A percentile compares a stretch with the other conserved stretches of the same genome.
Evolutionary conservation across 768 basidiomycete genomes (phyloP).

Genomic region (Naematelia aurantialba): DNA sequence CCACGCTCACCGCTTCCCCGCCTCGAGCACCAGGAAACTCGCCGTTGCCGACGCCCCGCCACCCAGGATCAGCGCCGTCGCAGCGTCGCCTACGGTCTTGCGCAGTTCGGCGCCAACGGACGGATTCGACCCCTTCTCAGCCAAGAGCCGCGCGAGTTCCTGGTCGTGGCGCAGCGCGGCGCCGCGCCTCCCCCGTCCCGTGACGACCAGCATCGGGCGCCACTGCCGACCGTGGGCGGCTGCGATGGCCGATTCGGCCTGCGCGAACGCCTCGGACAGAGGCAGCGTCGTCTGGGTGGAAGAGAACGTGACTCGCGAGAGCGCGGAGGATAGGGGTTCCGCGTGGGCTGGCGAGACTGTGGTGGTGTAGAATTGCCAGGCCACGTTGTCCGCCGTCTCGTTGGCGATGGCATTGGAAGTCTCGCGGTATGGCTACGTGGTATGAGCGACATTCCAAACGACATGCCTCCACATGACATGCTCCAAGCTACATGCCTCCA

Average conservation of each 20-base stretch:
- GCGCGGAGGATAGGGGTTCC: slow-evolving; percentile 35
- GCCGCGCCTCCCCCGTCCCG: slow-evolving; percentile 62
- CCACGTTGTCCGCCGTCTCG: slow-evolving; percentile 73
- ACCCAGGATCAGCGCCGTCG: slow-evolving; percentile 67
- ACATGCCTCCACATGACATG: too few relatives aligned
- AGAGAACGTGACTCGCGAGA: slow-evolving; percentile 65
- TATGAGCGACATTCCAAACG: neutral
- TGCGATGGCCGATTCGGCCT: slow-evolving; percentile 55
- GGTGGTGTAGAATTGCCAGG: slow-evolving; percentile 66
- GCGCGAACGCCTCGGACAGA: slow-evolving; percentile 54
- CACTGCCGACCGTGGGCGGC: slow-evolving; percentile 10
- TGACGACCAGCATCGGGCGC: slow-evolving; percentile 61
- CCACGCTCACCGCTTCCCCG: slow-evolving; percentile 18
- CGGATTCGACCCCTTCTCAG: slow-evolving; percentile 55
- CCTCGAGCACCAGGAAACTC: slow-evolving; percentile 51
- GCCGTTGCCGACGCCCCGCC: slow-evolving; percentile 43
- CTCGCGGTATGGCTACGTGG: slow-evolving; percentile 58
- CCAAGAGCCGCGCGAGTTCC: slow-evolving; percentile 65
- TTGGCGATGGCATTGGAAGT: slow-evolving; percentile 69
- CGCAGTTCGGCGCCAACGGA: slow-evolving; percentile 61
- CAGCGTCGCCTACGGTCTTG: slow-evolving; percentile 83
- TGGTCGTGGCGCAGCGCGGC: slow-evolving; percentile 59
- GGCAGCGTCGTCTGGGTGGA: slow-evolving; percentile 50
- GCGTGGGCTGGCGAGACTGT: neutral
- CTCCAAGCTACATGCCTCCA: too few relatives aligned